Percentiles rank a stretch among this genome's conserved stretches.
Evolutionary conservation across 768 basidiomycete genomes (phyloP).

Genomic region (Leccinum variicolor): DNA sequence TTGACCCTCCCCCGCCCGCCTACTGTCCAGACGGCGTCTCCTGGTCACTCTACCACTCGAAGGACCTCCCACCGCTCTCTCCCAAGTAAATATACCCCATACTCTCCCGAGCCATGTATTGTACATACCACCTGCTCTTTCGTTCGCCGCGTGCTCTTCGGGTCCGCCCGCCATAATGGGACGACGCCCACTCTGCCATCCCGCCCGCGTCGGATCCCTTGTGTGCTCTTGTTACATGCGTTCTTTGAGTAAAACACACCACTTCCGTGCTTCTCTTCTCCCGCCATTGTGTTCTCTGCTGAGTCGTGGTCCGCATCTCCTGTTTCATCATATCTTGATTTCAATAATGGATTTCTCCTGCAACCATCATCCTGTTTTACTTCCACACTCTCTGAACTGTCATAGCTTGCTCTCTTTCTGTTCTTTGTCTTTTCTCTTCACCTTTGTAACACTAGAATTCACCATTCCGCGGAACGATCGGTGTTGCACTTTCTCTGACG

Average conservation of each 20-base stretch:
- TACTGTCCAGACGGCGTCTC: constrained; percentile 17
- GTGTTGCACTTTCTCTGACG: neutral
- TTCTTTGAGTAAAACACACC: neutral
- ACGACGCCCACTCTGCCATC: neutral
- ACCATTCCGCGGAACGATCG: neutral
- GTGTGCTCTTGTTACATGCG: neutral
- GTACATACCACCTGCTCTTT: constrained; percentile 4
- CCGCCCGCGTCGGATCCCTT: neutral
- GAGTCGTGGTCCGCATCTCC: neutral
- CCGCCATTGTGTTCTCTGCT: neutral
- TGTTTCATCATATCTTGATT: neutral
- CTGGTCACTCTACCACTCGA: constrained; percentile 7
- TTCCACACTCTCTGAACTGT: neutral
- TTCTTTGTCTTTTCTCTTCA: neutral
- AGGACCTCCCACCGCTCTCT: neutral
- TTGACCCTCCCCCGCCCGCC: constrained; percentile 28
- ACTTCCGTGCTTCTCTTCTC: neutral
- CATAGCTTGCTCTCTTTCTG: neutral
- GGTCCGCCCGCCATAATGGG: neutral
- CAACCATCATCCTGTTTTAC: neutral
- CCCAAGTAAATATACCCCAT: neutral
- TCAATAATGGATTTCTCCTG: neutral
- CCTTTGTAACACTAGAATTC: neutral
- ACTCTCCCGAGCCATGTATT: neutral
- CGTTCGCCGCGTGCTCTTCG: neutral